Base-by-base conservation (phyloP, 495 filamentous ascomycete genomes). In the Penicillium crystallinum region DNA sequence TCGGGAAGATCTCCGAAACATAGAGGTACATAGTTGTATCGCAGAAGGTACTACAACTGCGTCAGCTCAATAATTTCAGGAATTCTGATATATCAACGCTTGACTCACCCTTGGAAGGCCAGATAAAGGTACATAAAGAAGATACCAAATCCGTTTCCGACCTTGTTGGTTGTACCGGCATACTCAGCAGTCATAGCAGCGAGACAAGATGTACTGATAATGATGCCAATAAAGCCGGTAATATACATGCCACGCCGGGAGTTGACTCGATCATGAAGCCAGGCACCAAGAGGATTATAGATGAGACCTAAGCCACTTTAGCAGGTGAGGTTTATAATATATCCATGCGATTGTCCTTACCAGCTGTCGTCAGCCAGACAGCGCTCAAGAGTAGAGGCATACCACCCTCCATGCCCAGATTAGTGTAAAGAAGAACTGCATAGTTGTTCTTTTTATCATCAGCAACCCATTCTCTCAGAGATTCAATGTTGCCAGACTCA, bases 11-110 rank as follows among this genome's bases (percentile, higher is more conserved):
- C 55, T 80, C 77, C 2, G 73, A 65, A 14, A 74, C 56, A 43
- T 79, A 80, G 15, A 80, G 60, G 39, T 76, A 81, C 64, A 75
- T 76, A 7, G 74, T 74, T 1, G 77, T 72, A 51, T 79, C 77
- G n/a, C 75, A 68, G 59, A 62, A 76, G 21, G 69, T 72, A 46
- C 67, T 75, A 46, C 25, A 11, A 4, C 3, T 6, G 18, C 49
- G 19, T 61, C 21, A 63, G 52, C 22, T 18, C 1, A 1, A 17
- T 7, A 6, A 18, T 27, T 7, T 29, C 33, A 10, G 34, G 2
- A n/a, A 17, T 1, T 0, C 1, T 4, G 19, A 11, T 15, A 38
- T 4, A 4, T 17, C 2, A 14, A 5, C 14, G 6, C 2, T 18
- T 9, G 14, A 64, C 66, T 56, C 40, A 66, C 63, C 69, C 69